Evolutionary conservation across 352 stramenopile species (phyloP), one percentile per base, ranked within the genome.

Genomic region (Globisporangium apiculatum): DNA sequence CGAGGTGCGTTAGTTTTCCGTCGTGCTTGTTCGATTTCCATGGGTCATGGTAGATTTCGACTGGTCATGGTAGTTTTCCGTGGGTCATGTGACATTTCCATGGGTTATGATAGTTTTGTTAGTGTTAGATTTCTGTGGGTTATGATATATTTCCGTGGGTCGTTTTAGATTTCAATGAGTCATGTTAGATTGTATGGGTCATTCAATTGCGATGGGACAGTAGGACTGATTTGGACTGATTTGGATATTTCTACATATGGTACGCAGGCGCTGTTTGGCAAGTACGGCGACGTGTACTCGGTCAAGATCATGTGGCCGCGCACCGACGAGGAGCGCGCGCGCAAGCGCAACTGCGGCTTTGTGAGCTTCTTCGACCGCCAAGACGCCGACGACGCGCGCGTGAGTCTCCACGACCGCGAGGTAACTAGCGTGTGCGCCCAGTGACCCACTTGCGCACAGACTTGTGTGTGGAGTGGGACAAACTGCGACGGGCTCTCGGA

Each of bases 301-400:
- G 82, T 99, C 45, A 99, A 99, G 69, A 97, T 99, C 67, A 99
- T 99, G 96, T 99, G 95, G 95, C 95, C 96, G n/a, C 79, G 96
- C 35, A 97, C 86, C 0, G 82, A 96, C 43, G 94, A 98, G 67
- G 96, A 99, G 69, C 71, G 87, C 51, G 67, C 70, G 15, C 83
- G 94, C 41, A 87, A 83, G 50, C 78, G 93, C 11, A 97, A 98
- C 64, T 96, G 86, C 31, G 95, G 89, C 36, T 99, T 99, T 76
- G 94, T 99, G 31, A 98, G 87, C 65, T 99, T 98, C 61, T 90
- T 86, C 65, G 63, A 87, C 47, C 75, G 89, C 12, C 48, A 65
- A 18, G 81, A 96, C 57, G 90, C 90, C 8, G 89, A 96, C 31
- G 72, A 90, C n/a, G 90, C 90, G 5, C 79, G 81, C 15, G 41